phyloP scores from a whole-genome alignment of 257 asterid genomes.

The Perilla frutescens region DNA sequence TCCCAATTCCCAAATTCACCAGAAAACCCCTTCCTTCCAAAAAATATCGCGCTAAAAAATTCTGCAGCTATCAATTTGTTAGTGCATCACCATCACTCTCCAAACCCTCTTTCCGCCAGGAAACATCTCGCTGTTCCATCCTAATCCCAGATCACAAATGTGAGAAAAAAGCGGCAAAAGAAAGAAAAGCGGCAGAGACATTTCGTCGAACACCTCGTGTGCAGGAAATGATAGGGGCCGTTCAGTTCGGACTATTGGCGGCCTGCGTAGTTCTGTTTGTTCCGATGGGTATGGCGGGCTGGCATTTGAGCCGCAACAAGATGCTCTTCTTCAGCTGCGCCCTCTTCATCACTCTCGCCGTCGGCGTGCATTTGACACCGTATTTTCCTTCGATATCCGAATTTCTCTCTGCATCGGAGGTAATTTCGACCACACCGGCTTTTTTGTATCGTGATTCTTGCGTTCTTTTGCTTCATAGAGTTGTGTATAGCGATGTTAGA shows the following conservation, averaged over 20 bases:
- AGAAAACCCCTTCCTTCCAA: conserved; percentile 12
- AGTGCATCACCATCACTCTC: conserved; percentile 39
- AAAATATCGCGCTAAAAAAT: background rate
- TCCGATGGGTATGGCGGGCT: conserved; percentile 98
- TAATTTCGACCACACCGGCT: conserved; percentile 37
- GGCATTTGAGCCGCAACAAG: conserved; percentile 97
- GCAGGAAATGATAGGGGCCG: conserved; percentile 78
- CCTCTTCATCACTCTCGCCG: conserved; percentile 93
- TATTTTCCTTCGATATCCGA: conserved; percentile 69
- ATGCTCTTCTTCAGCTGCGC: conserved; percentile 97
- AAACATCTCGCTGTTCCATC: conserved; percentile 22
- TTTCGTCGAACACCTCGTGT: conserved; percentile 30
- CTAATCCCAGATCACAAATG: conserved; percentile 38
- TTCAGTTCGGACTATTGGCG: conserved; percentile 85
- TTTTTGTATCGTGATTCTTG: conserved; percentile 64
- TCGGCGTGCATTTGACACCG: conserved; percentile 88
- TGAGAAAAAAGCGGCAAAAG: background rate
- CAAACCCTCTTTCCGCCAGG: conserved; percentile 23
- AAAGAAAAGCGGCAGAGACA: background rate
- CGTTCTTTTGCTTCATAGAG: conserved; percentile 62
- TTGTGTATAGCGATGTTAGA: conserved; percentile 36
- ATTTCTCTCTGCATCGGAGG: conserved; percentile 50
- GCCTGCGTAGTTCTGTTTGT: conserved; percentile 89
- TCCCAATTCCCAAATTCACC: conserved; percentile 18
- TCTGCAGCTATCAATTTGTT: conserved; percentile 30